Conservation (phyloP, 1,284 basidiomycete genomes). For the Cryptococcus maquisensis region DNA sequence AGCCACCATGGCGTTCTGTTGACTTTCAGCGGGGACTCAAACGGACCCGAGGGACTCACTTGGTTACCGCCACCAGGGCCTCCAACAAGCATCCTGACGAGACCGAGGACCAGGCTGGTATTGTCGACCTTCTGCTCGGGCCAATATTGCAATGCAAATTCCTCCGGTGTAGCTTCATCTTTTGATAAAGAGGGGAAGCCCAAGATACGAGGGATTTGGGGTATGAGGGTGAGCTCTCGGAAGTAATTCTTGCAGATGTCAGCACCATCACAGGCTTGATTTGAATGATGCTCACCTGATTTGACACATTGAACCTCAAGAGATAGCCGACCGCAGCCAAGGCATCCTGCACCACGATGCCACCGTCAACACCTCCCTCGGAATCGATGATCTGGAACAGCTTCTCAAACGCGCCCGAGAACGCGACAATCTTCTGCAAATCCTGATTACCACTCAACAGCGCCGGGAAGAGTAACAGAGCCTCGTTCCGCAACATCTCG, state of each 20-base stretch:
- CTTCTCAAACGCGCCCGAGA: conserved; percentile 95
- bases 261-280: not conserved
- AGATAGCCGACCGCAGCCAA: conserved; percentile 78
- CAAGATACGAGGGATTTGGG: conserved; percentile 73
- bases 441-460: conserved; percentile 83
- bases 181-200: conserved; percentile 71
- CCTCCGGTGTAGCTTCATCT: conserved; percentile 71
- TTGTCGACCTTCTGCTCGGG: conserved; percentile 82
- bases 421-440: conserved; percentile 94
- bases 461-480: conserved; percentile 74
- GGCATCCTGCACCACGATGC: conserved; percentile 80
- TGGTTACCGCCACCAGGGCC: conserved; percentile 66
- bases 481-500: conserved; percentile 56
- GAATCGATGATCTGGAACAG: conserved; percentile 81
- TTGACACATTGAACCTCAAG: conserved; percentile 87
- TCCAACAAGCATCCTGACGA: conserved; percentile 61
- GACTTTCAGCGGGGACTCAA: conserved; percentile 2
- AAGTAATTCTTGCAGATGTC: conserved; percentile 78
- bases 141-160: conserved; percentile 96
- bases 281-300: conserved; percentile 63
- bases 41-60: conserved; percentile 13
- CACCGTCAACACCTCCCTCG: conserved; percentile 90
- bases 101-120: conserved; percentile 68
- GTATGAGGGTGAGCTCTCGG: conserved; percentile 81
- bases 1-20: conserved; percentile 52